phyloP scores from a whole-genome alignment of 305 asterid genomes.

The Solanum aculeatissimum region DNA sequence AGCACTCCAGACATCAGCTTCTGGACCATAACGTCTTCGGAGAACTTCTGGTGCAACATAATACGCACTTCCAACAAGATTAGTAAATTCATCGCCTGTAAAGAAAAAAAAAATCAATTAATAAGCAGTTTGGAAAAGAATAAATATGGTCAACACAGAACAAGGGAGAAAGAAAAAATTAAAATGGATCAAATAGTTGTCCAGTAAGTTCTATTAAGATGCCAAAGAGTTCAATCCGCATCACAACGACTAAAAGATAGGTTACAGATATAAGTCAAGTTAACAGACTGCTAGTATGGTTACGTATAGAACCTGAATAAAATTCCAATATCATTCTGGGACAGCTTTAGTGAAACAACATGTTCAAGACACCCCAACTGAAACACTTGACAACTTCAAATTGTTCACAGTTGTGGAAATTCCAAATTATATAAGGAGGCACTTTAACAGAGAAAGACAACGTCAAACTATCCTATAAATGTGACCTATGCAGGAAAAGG shows the following conservation, averaged over 20 bases:
- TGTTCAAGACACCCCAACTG: not conserved
- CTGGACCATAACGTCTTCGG: constrained; percentile 54
- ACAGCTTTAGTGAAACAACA: not conserved
- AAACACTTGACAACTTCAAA: not conserved
- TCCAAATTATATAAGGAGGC: not conserved
- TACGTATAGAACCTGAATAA: not conserved
- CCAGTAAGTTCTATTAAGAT: not conserved
- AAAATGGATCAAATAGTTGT: not conserved
- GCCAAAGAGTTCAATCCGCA: not conserved
- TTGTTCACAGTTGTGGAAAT: not conserved
- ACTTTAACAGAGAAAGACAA: not conserved
- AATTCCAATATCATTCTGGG: not conserved
- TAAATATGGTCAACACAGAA: not conserved
- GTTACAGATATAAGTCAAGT: not conserved
- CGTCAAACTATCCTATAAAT: not conserved
- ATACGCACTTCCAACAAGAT: constrained; percentile 83
- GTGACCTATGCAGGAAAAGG: not conserved
- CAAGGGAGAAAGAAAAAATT: not conserved
- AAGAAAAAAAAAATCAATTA: not conserved
- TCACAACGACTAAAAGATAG: not conserved
- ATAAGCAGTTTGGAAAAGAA: not conserved
- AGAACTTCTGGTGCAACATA: constrained; percentile 87
- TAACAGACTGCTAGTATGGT: not conserved
- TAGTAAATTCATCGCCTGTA: constrained; percentile 51
- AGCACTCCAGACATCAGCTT: constrained; percentile 88